These are phyloP conservation scores for Strobilomyces dryophilus DNA, from an alignment of 768 basidiomycete species.

Conservation along the genomic window DNA sequence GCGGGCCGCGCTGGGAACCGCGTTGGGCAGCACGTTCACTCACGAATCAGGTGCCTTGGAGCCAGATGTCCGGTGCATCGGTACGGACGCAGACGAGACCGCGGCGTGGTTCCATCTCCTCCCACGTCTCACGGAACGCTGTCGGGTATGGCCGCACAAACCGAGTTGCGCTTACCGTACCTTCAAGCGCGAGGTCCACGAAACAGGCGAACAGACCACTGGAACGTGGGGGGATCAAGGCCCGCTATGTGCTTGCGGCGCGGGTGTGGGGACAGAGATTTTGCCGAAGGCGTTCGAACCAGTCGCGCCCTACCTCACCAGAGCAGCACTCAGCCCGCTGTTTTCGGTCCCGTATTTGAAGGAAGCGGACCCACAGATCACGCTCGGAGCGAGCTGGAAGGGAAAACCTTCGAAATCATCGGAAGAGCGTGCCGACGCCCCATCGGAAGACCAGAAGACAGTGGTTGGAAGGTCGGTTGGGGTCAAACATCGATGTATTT, in stretches of 20 bases:
- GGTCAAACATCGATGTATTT: background rate
- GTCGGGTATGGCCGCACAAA: conserved; percentile 53
- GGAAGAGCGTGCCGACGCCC: background rate
- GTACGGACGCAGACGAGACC: conserved; percentile 16
- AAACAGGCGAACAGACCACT: conserved; percentile 24
- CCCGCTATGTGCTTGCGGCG: conserved; percentile 13
- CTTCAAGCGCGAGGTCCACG: conserved; percentile 20
- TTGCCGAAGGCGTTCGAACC: conserved; percentile 32
- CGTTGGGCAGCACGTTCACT: too few relatives aligned
- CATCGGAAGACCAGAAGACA: background rate
- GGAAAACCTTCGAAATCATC: background rate
- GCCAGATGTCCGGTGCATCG: background rate
- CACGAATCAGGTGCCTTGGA: background rate
- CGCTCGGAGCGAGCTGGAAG: background rate
- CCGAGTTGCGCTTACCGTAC: conserved; percentile 25
- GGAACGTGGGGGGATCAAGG: conserved; percentile 17
- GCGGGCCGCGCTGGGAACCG: background rate
- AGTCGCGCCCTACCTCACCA: conserved; percentile 40
- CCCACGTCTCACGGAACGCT: conserved; percentile 50
- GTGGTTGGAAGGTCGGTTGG: background rate
- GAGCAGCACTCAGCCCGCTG: conserved; percentile 51
- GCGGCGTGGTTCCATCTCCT: conserved; percentile 48
- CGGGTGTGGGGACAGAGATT: conserved; percentile 10
- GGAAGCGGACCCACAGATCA: conserved; percentile 6
- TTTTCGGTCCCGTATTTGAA: conserved; percentile 50